Evolutionary conservation across 2,329 filamentous ascomycete species (phyloP), one percentile per base, ranked within the genome.

Genomic region (Grosmannia serpens): DNA sequence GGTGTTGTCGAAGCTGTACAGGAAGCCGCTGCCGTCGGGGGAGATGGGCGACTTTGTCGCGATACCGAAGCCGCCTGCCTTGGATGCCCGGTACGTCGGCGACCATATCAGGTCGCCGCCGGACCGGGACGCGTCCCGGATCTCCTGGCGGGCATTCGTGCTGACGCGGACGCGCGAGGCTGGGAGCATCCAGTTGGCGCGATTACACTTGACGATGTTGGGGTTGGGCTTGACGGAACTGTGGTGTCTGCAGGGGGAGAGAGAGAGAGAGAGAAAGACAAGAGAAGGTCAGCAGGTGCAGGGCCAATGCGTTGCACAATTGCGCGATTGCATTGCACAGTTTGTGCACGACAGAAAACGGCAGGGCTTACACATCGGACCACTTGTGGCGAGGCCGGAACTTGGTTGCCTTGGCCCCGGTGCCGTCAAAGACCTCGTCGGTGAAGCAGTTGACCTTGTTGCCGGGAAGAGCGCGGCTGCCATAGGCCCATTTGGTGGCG

Each of bases 1-100:
- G 22, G 62, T 57, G 54, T 67, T 66, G 65, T 78, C 75, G 62
- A 74, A 77, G 65, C 70, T 74, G 63, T 77, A 77, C n/a, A 76
- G 65, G 63, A 73, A n/a, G 13, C 50, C 47, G n/a, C 46, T 33
- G 35, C 15, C 11, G 31, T 33, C 29, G 3, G 50, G 50, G 5
- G 53, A n/a, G 17, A 22, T 2, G 44, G 44, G 4, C 17, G 53
- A 13, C 20, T 13, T 22, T 68, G 72, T 51, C 65, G 65, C 20
- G 17, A 44, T 44, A 5, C 41, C 41, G 41, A 44, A n/a, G 41
- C 47, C 74, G n/a, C n/a, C n/a, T n/a, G n/a, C n/a, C 70, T 29
- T 27, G 17, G 20, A 20, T 22, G 33, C 26, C 27, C 29, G 26
- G 35, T 29, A 26, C 8, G 38, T 20, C 20, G 38, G 11, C 2